Evolutionary conservation across 768 basidiomycete genomes (phyloP), one percentile per base, ranked within the genome.

Genomic region (Ephemerocybe angulata): DNA sequence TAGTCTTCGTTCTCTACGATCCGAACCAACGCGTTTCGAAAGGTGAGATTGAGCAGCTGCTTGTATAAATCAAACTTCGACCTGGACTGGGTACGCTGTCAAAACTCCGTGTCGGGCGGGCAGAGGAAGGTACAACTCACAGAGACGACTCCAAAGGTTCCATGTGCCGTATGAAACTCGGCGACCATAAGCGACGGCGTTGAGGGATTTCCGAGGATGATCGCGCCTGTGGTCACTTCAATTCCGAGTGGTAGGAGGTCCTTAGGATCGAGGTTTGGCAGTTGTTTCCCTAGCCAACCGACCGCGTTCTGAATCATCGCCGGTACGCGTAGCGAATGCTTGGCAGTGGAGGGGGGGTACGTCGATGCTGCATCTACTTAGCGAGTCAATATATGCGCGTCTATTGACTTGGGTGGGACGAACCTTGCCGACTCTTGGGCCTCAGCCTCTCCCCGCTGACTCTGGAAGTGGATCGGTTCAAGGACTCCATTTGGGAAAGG

Each of bases 201-300:
- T 0, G 95, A 90, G 21, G 81, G 72, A 70, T 95, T 98, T 11
- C 96, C 96, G 19, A 87, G 79, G 19, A 89, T 82, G 44, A 98
- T 83, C 17, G 88, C 88, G 24, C 91, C 91, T 50, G 86, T 91
- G 30, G 76, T 73, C n/a, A 88, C 76, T 57, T 85, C 81, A 51
- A 98, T 77, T 24, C 92, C 90, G 55, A 97, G 67, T 2, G 96
- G 96, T 6, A 98, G 72, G n/a, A 94, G 70, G 64, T 94, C 90
- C 60, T 87, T 88, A 17, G 88, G 82, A 62, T 92, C 86, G 30
- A 92, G 72, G 55, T 76, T 82, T 1, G 90, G 91, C 53, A 89
- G 69, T 59, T 88, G 86, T 17, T 70, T 69, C 56, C 74, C 77
- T 24, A 87, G 56, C 82, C 85, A 86, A 25, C 69, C 63, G 25